Evolutionary conservation across 176 grass and related monocot species (phyloP).

Genomic region (Triticum urartu): DNA sequence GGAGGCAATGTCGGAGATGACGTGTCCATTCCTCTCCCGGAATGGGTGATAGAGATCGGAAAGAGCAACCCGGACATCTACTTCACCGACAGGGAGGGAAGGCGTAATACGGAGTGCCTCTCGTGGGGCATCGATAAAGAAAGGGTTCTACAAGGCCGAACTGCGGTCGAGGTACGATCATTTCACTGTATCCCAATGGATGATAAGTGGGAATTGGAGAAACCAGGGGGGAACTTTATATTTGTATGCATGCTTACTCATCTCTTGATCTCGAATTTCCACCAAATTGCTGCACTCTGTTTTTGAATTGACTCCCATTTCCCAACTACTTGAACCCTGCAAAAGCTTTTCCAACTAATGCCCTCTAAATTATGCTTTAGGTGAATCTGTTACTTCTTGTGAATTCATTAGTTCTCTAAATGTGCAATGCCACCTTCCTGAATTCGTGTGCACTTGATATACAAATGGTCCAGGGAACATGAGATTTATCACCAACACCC

Average conservation of each 20-base stretch:
- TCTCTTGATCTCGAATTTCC: not conserved
- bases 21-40: conserved; percentile 68
- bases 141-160: conserved; percentile 73
- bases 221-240: not conserved
- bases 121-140: conserved; percentile 92
- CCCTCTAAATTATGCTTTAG: not conserved
- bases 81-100: conserved; percentile 77
- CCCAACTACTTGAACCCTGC: not conserved
- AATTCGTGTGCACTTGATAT: no score
- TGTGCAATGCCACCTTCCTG: no score
- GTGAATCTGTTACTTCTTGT: not conserved
- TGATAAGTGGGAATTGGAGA: not conserved
- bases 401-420: no score
- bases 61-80: conserved; percentile 85
- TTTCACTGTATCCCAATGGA: not conserved
- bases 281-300: not conserved
- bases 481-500: not conserved
- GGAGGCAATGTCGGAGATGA: conserved; percentile 79
- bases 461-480: not conserved
- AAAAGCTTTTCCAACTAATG: not conserved
- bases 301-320: not conserved
- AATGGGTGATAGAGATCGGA: conserved; percentile 86
- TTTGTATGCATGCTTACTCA: not conserved
- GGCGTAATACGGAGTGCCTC: conserved; percentile 68
- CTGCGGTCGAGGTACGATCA: conserved; percentile 67